These are phyloP conservation scores for Cercospora sesami DNA, from an alignment of 2,329 filamentous ascomycete species.

Conservation along the genomic window DNA sequence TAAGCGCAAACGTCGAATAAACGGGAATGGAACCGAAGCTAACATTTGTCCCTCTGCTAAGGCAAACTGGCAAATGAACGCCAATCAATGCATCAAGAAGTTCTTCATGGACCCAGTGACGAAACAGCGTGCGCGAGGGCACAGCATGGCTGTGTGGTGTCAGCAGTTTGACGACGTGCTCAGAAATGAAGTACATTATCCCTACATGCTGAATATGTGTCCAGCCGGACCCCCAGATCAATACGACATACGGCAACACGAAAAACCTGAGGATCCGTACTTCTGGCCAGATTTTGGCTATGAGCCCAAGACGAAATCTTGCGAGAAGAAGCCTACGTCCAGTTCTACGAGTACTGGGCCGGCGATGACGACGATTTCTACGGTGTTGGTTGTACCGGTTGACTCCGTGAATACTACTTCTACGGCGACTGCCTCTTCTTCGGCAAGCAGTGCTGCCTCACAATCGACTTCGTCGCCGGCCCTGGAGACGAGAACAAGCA, in stretches of 20 bases:
- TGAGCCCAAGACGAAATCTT: background rate
- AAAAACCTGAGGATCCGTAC: background rate
- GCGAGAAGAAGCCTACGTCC: background rate
- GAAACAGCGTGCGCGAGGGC: background rate
- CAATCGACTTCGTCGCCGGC: background rate
- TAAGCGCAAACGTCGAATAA: background rate
- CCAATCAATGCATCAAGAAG: background rate
- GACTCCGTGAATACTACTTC: background rate
- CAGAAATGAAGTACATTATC: background rate
- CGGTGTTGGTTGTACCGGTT: slow-evolving; percentile 6
- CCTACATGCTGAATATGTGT: background rate
- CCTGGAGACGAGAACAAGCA: background rate
- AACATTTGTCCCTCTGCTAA: background rate
- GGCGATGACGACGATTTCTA: slow-evolving; percentile 8
- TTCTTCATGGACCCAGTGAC: background rate
- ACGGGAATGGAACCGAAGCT: background rate
- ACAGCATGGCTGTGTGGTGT: background rate
- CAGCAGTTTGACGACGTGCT: background rate
- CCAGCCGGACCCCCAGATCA: slow-evolving; percentile 1
- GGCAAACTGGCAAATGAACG: slow-evolving; percentile 10
- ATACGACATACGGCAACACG: background rate
- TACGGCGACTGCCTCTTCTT: background rate
- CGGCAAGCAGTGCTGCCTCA: background rate
- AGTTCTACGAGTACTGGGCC: background rate
- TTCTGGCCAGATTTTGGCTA: slow-evolving; percentile 8